Evolutionary conservation across 169 alveolate genomes (phyloP), one percentile per base, ranked within the genome.

Genomic region (Plasmodium adleri): DNA sequence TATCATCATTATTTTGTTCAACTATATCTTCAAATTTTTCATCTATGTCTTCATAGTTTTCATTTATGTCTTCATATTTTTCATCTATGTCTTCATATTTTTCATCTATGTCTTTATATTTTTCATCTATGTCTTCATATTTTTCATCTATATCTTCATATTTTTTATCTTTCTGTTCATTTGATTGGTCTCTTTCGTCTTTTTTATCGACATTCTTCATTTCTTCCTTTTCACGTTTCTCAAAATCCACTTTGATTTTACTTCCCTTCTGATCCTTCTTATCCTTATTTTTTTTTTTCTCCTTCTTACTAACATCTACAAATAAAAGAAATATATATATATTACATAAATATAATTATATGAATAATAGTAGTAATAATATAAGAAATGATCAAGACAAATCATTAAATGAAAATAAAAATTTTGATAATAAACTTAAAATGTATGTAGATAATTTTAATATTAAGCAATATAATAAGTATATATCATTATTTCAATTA

Each of bases 401-500:
- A 39, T 28, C 7, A 28, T 22, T 22, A 28, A 83, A 54, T 20
- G 80, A 71, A 1, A 45, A 64, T 10, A 64, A 24, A 17, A 63
- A 78, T 1, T 15, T 85, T 13, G 76, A 85, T 32, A 52, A 17
- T 5, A 83, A 83, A 83, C 49, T 83, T 13, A 83, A 83, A 63
- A 68, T 17, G n/a, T 83, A 70, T 58, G 2, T 83, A 26, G 85
- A 83, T 32, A 68, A 39, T 49, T 83, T 52, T 10, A 83, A 68
- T 83, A 63, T 73, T 15, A 62, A 74, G 26, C 74, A 73, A 52
- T 71, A 54, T 78, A 83, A 58, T 9, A 74, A 85, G 63, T 88
- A 88, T 63, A 85, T 92, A 59, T 47, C 95, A 5, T 60, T 89
- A 32, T 92, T 92, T 32, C 76, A 88, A 60, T 26, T 66, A 17